These are phyloP conservation scores for Alternaria longipes DNA, from an alignment of 2,329 filamentous ascomycete species.

Conservation along the genomic window DNA sequence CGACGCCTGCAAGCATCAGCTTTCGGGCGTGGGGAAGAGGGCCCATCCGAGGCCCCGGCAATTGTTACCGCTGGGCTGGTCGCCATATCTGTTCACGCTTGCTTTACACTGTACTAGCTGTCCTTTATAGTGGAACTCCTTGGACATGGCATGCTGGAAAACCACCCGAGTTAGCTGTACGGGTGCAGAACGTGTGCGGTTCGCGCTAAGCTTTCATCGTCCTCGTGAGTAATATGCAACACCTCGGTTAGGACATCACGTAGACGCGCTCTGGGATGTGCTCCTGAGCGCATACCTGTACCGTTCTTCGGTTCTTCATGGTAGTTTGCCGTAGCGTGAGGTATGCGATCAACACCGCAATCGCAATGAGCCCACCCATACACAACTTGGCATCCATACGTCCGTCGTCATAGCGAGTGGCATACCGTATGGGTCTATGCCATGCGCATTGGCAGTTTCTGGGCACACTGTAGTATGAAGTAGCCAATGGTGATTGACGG, in stretches of 20 bases:
- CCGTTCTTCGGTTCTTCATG: neutral
- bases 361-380: neutral
- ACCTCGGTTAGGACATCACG: neutral
- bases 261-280: neutral
- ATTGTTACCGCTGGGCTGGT: conserved; percentile 17
- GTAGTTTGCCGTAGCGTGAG: neutral
- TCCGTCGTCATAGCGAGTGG: conserved; percentile 21
- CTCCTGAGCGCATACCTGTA: neutral
- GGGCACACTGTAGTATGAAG: neutral
- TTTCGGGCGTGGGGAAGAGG: conserved; percentile 27
- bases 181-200: neutral
- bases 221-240: neutral
- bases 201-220: conserved; percentile 20
- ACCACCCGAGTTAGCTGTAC: neutral
- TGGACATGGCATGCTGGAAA: neutral
- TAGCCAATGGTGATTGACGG: neutral
- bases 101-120: neutral
- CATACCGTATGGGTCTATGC: neutral
- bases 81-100: conserved; percentile 4
- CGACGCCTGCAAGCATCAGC: conserved; percentile 13
- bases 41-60: conserved; percentile 24
- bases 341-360: neutral
- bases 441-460: conserved; percentile 16
- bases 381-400: neutral
- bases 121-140: conserved; percentile 1